Conservation (phyloP, 352 stramenopile genomes). For the Phytophthora agathidicida region DNA sequence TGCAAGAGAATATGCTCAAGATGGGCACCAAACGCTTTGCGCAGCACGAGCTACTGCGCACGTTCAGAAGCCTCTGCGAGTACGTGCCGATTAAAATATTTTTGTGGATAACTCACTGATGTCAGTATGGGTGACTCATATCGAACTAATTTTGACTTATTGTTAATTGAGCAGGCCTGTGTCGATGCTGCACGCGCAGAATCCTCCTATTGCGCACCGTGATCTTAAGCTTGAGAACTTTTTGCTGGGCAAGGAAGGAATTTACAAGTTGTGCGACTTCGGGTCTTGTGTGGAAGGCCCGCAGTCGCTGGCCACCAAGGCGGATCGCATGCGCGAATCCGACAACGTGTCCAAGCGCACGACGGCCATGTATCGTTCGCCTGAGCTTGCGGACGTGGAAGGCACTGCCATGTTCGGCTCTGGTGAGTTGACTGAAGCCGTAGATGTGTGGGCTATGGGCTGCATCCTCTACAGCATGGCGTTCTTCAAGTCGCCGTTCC, state of each 20-base stretch:
- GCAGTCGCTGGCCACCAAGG: constrained; percentile 80
- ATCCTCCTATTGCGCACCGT: constrained; percentile 94
- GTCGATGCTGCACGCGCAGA: constrained; percentile 64
- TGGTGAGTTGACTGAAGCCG: constrained; percentile 90
- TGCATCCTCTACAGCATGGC: constrained; percentile 96
- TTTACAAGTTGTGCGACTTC: constrained; percentile 97
- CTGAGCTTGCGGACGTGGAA: constrained; percentile 96
- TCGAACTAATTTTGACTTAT: constrained; percentile 5
- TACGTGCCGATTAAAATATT: constrained; percentile 34
- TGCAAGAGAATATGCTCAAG: constrained; percentile 93
- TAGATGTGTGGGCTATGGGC: constrained; percentile 95
- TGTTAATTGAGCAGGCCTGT: constrained; percentile 58
- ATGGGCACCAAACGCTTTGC: constrained; percentile 79
- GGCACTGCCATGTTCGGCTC: constrained; percentile 92
- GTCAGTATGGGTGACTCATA: constrained; percentile 2
- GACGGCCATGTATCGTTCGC: constrained; percentile 97
- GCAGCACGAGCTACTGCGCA: constrained; percentile 66
- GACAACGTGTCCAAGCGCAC: constrained; percentile 97
- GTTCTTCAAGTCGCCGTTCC: constrained; percentile 97
- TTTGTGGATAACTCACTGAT: constrained; percentile 2
- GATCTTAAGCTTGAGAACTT: constrained; percentile 99
- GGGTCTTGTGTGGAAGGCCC: constrained; percentile 89
- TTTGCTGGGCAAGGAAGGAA: constrained; percentile 83
- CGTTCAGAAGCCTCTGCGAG: constrained; percentile 80
- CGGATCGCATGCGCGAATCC: constrained; percentile 87